Conservation (phyloP, 345 rosid species). For the Populus simonii region DNA sequence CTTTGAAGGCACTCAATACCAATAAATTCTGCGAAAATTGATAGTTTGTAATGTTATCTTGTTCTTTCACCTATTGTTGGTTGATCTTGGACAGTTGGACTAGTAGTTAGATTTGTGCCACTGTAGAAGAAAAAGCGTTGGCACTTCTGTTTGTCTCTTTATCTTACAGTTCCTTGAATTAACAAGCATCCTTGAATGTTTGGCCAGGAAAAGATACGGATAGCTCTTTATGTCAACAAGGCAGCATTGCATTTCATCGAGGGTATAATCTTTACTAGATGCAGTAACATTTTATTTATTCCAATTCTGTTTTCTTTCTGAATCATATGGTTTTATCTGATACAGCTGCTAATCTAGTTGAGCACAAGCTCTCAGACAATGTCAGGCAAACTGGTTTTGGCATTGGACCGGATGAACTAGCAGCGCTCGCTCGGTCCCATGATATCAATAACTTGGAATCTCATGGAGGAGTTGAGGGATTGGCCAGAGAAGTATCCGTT, state of each 20-base stretch:
- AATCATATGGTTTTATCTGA: neutral
- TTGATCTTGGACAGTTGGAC: slow-evolving; percentile 2
- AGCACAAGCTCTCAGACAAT: slow-evolving; percentile 33
- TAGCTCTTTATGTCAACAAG: slow-evolving; percentile 54
- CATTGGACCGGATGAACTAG: slow-evolving; percentile 41
- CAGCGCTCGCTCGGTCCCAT: slow-evolving; percentile 34
- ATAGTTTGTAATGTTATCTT: neutral
- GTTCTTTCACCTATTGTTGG: neutral
- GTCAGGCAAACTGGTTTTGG: slow-evolving; percentile 39
- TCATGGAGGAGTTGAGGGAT: slow-evolving; percentile 43
- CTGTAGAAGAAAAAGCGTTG: neutral
- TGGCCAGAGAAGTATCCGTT: slow-evolving; percentile 33
- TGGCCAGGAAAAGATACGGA: slow-evolving; percentile 47
- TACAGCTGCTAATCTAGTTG: slow-evolving; percentile 39
- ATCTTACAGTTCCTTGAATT: neutral
- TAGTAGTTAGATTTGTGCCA: neutral
- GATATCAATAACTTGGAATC: slow-evolving; percentile 25
- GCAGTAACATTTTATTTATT: neutral
- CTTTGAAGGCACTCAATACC: neutral
- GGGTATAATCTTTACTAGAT: slow-evolving; percentile 22
- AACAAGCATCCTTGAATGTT: slow-evolving; percentile 1
- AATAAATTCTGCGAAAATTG: neutral
- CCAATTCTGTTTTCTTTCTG: neutral
- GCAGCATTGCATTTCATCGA: slow-evolving; percentile 53
- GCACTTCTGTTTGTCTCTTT: neutral